Evolutionary conservation across 1,284 basidiomycete species (phyloP), one percentile per base, ranked within the genome.

Genomic region (Fomes fomentarius): DNA sequence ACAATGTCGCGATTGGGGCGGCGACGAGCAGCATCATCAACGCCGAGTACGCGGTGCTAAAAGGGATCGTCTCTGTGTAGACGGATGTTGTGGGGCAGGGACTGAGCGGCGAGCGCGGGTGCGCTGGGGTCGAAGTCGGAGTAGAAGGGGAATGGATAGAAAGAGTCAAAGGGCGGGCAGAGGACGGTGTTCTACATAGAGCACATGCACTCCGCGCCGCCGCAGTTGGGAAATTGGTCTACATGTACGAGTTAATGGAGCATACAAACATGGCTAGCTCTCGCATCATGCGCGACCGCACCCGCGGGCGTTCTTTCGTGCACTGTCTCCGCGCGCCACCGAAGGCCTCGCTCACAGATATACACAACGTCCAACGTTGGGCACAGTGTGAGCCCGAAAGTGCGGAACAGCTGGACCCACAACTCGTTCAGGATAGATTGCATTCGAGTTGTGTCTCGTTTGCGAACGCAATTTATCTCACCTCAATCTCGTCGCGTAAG

Each of bases 11-110:
- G 65, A 93, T 99, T 62, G 96, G 97, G 7, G 96, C 96, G 10
- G 96, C 97, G 46, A 99, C 97, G 41, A 94, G 91, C 65, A 95
- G 93, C 57, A 93, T 99, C 70, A 96, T 99, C 71, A 99, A 99
- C 71, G 97, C 96, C 4, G 96, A 99, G 79, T 77, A 93, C 35
- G 96, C 95, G n/a, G 84, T 96, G 4, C 73, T 90, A 51, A 94
- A 91, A 74, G 93, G 92, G 11, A 75, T 89, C 50, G 73, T 84
- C 47, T 51, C 57, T 21, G 54, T 58, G 66, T 85, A 66, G 59
- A 47, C 49, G 45, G 34, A 31, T 25, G 37, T 43, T 25, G 12
- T 31, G 37, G 33, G 4, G 42, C 35, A 48, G 26, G 21, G 33
- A 15, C 50, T n/a, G n/a, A n/a, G n/a, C n/a, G n/a, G n/a, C 42